phyloP scores from a whole-genome alignment of 306 rosid genomes.

The Cicer pinnatifidum region DNA sequence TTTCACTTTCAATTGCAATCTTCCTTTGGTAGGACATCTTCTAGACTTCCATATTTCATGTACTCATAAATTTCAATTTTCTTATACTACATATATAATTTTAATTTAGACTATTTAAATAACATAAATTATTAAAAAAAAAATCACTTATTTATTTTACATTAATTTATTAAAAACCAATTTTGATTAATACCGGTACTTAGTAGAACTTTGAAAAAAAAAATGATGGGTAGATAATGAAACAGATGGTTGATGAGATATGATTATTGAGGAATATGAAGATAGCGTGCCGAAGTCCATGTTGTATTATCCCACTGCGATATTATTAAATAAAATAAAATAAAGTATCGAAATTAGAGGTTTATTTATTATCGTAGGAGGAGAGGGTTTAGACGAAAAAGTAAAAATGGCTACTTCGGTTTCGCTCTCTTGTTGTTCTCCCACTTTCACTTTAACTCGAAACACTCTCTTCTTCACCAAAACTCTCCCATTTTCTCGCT shows the following conservation, averaged over 20 bases:
- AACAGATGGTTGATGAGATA: too few relatives aligned
- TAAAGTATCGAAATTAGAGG: too few relatives aligned
- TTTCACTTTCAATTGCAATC: constrained; percentile 81
- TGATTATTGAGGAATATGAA: neutral
- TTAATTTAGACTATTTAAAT: too few relatives aligned
- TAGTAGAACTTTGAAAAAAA: too few relatives aligned
- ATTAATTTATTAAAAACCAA: too few relatives aligned
- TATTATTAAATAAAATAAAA: neutral
- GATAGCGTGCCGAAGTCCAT: neutral
- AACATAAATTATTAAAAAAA: too few relatives aligned
- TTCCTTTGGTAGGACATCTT: constrained; percentile 81
- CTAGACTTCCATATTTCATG: constrained; percentile 88
- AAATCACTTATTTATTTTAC: too few relatives aligned
- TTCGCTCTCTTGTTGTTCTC: constrained; percentile 38
- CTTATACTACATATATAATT: constrained; percentile 36
- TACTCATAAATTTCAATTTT: constrained; percentile 58
- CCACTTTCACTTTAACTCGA: constrained; percentile 36
- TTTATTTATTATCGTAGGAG: neutral
- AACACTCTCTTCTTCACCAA: constrained; percentile 37
- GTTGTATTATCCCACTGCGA: neutral
- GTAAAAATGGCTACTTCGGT: constrained; percentile 47
- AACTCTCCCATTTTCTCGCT: constrained; percentile 35
- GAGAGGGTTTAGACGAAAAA: neutral
- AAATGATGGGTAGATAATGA: too few relatives aligned
- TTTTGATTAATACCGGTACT: too few relatives aligned